A percentile compares a stretch with the other conserved stretches of the same genome.
These are phyloP conservation scores for Boletales sp. DNA, from an alignment of 768 basidiomycete genomes.

Conservation along the genomic window DNA sequence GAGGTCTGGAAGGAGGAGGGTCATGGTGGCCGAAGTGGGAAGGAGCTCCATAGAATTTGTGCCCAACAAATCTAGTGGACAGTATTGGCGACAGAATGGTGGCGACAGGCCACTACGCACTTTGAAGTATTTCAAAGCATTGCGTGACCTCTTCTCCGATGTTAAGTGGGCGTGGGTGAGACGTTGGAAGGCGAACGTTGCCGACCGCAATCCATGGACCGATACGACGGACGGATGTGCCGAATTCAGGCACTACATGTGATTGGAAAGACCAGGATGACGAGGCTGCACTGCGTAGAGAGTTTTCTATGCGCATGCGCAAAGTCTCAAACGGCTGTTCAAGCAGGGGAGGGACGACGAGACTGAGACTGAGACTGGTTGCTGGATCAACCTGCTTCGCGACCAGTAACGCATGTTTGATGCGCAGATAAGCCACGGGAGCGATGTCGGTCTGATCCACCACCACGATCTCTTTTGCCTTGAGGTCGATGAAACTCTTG, in stretches of 20 bases:
- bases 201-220: slow-evolving; percentile 71
- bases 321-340: slow-evolving; percentile 26
- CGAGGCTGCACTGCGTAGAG: not conserved
- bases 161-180: slow-evolving; percentile 44
- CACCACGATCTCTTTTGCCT: slow-evolving; percentile 65
- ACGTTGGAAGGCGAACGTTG: slow-evolving; percentile 40
- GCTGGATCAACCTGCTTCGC: slow-evolving; percentile 40
- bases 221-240: slow-evolving; percentile 22
- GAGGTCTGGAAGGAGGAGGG: slow-evolving; percentile 80
- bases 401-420: slow-evolving; percentile 64
- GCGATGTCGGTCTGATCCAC: slow-evolving; percentile 82
- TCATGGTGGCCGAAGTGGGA: slow-evolving; percentile 56
- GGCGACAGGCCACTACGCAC: slow-evolving; percentile 36
- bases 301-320: slow-evolving; percentile 8
- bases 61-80: slow-evolving; percentile 47
- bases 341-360: slow-evolving; percentile 50
- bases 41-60: slow-evolving; percentile 30
- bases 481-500: slow-evolving; percentile 69
- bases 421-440: slow-evolving; percentile 85
- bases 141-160: slow-evolving; percentile 68
- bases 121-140: slow-evolving; percentile 64
- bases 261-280: not conserved
- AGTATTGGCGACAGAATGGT: not conserved
- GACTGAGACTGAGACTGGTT: slow-evolving; percentile 17
- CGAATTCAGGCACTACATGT: not conserved